Evolutionary conservation across 768 basidiomycete genomes (phyloP), one percentile per base, ranked within the genome.

Genomic region (Kwoniella bestiolae): DNA sequence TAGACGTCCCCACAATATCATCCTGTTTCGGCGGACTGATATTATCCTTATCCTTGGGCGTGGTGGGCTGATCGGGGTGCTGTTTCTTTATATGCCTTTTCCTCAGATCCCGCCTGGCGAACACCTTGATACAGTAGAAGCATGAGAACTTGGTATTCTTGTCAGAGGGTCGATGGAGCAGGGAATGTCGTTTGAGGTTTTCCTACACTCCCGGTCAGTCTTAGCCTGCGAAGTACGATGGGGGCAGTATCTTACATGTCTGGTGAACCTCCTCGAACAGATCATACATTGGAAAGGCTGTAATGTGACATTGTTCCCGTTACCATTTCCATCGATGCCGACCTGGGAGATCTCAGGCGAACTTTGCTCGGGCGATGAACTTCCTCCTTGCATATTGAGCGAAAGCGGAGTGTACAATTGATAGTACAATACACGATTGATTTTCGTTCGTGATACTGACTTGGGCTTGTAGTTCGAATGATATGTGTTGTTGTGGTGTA

Each of bases 231-330:
- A 28, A 6, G 26, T 5, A 12, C 14, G 14, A 5, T 3, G 1
- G 21, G 16, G 35, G 35, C 35, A 38, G 16, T 38, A 38, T 38
- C 56, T 44, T 26, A 56, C 56, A 32, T 35, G 34, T 41, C 56
- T 26, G 35, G 56, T 56, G 23, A 56, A 56, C 5, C 56, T 26
- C 21, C 34, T 38, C 35, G 25, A 23, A 28, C 56, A 56, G 4
- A 35, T 44, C 25, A 29, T 26, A 41, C 56, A 56, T 6, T 56
- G 56, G 23, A 56, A 56, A 21, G 56, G 56, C 35, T 56, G 56
- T 35, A 56, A 11, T 38, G 35, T 38, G 16, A 38, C 35, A 38
- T 38, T 8, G 11, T 8, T 38, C 35, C 35, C 35, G 16, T 9
- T 5, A n/a, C n/a, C n/a, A n/a, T n/a, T n/a, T n/a, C n/a, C n/a